Evolutionary conservation across 2,329 filamentous ascomycete genomes (phyloP).

Genomic region (Aphanoascus verrucosus): DNA sequence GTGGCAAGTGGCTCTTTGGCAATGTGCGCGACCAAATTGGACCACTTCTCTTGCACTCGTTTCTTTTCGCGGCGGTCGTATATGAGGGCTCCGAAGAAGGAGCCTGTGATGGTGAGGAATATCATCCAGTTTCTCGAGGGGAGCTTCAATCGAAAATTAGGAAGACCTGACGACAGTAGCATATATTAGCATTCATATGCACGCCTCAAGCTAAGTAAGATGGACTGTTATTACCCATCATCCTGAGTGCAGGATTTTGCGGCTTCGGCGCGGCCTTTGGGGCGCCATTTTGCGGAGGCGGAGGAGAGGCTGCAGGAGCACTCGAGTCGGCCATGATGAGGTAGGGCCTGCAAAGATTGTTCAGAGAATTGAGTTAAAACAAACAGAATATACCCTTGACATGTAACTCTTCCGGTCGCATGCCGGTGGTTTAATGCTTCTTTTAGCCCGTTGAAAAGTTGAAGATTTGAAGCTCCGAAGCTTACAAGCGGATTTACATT

Average conservation of each 20-base stretch:
- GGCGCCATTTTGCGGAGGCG: conserved; percentile 12
- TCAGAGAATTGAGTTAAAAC: neutral
- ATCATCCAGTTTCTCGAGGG: conserved; percentile 98
- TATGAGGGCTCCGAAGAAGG: conserved; percentile 68
- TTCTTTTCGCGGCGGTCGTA: conserved; percentile 92
- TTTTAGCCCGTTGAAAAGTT: neutral
- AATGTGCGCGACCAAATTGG: conserved; percentile 71
- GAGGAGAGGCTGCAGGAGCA: conserved; percentile 6
- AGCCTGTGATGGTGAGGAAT: conserved; percentile 69
- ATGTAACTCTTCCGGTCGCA: neutral
- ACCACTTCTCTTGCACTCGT: conserved; percentile 76
- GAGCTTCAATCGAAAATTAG: conserved; percentile 68
- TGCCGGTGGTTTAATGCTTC: neutral
- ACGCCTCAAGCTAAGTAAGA: neutral
- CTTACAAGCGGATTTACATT: neutral
- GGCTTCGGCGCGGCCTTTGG: conserved; percentile 15
- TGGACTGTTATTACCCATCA: conserved; percentile 14
- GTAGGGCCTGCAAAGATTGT: neutral
- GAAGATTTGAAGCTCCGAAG: neutral
- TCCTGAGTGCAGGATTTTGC: conserved; percentile 17
- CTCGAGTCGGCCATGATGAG: conserved; percentile 6
- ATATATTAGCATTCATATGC: neutral
- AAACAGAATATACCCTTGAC: neutral
- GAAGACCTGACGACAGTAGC: conserved; percentile 51
- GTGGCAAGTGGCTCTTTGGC: conserved; percentile 63